Evolutionary conservation across 2,329 filamentous ascomycete species (phyloP).

Genomic region (Epichloe hybrida): DNA sequence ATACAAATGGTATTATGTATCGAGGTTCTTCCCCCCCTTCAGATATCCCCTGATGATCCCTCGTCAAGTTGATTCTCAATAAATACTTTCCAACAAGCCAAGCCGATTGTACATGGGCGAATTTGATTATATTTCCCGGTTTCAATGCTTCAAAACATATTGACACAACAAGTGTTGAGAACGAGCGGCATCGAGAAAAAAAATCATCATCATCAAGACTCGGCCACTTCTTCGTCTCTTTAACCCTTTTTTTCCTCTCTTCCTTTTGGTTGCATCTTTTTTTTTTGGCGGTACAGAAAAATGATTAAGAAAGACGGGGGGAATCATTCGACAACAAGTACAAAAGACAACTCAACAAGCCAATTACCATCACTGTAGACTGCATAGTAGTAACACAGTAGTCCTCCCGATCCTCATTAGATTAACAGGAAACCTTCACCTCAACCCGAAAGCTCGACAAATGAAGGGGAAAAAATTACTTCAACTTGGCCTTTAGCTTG

Average conservation of each 20-base stretch:
- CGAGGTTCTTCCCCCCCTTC: no score
- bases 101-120: neutral
- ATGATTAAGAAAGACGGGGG: conserved; percentile 15
- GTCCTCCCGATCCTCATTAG: conserved; percentile 5
- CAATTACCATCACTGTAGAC: conserved; percentile 16
- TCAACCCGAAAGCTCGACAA: conserved; percentile 9
- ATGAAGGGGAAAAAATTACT: conserved; percentile 5
- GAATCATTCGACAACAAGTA: conserved; percentile 26
- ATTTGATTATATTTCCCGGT: neutral
- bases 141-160: neutral
- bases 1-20: no score
- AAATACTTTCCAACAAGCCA: neutral
- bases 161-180: no score
- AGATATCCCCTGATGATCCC: no score
- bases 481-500: conserved; percentile 38
- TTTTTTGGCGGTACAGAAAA: neutral
- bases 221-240: neutral
- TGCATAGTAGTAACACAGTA: conserved; percentile 7
- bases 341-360: conserved; percentile 20
- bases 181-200: no score
- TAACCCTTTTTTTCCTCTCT: neutral
- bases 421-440: neutral
- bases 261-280: neutral
- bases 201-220: neutral
- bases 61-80: neutral